A percentile compares a stretch with the other conserved stretches of the same genome.
phyloP scores from a whole-genome alignment of 768 basidiomycete genomes.

The Leccinum ochraceum region DNA sequence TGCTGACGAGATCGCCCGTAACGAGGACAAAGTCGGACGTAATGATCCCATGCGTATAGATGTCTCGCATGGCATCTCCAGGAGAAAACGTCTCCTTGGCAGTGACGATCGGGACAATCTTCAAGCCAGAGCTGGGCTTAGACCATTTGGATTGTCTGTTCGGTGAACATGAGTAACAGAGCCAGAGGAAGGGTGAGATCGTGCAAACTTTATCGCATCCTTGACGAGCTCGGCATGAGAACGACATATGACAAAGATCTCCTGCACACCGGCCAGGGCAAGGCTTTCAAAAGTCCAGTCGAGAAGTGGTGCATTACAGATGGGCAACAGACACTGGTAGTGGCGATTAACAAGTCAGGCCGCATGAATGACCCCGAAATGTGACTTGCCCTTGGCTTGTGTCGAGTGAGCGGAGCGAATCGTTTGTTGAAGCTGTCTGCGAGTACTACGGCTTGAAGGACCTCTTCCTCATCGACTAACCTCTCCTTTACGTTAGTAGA shows the following conservation, averaged over 20 bases:
- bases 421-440: constrained; percentile 96
- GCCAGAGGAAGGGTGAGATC: constrained; percentile 14
- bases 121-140: constrained; percentile 72
- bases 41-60: constrained; percentile 89
- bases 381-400: constrained; percentile 77
- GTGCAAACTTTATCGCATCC: constrained; percentile 73
- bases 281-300: constrained; percentile 98
- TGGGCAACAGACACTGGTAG: constrained; percentile 81
- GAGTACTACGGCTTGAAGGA: constrained; percentile 91
- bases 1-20: constrained; percentile 91
- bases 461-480: constrained; percentile 73
- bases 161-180: constrained; percentile 11
- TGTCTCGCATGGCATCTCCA: constrained; percentile 91
- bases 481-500: constrained; percentile 59
- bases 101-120: constrained; percentile 82
- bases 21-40: constrained; percentile 91
- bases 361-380: constrained; percentile 8
- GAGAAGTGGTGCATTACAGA: constrained; percentile 90
- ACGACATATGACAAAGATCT: constrained; percentile 93
- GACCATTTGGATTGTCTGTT: constrained; percentile 84
- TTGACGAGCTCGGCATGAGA: constrained; percentile 89
- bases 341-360: constrained; percentile 19
- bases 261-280: constrained; percentile 91
- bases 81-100: constrained; percentile 86
- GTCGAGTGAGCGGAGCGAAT: constrained; percentile 86